Conservation (phyloP, 2,329 filamentous ascomycete genomes). For the Penicillium sp. region DNA sequence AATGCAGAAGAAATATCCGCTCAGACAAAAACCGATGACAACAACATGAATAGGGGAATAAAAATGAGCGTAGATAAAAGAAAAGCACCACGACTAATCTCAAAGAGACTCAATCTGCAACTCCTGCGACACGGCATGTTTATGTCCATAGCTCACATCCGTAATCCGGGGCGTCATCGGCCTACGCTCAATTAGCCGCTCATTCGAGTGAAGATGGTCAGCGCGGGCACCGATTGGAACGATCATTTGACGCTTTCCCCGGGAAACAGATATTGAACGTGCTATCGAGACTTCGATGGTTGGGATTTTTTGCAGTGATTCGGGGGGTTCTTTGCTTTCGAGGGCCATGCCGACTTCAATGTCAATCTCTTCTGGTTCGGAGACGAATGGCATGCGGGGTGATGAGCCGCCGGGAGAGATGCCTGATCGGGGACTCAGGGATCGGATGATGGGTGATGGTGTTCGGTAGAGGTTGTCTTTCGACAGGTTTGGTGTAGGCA, state of each 20-base stretch:
- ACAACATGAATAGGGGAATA: constrained; percentile 1
- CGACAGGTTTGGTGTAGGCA: background rate
- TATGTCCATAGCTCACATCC: constrained; percentile 36
- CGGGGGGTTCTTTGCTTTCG: constrained; percentile 11
- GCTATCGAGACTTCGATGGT: constrained; percentile 45
- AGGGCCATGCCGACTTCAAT: background rate
- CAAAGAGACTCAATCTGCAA: constrained; percentile 36
- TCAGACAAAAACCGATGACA: background rate
- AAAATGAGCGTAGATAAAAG: constrained; percentile 6
- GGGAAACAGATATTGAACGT: constrained; percentile 44
- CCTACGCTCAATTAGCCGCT: constrained; percentile 35
- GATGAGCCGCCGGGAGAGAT: constrained; percentile 9
- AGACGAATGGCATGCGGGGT: constrained; percentile 23
- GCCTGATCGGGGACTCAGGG: constrained; percentile 13
- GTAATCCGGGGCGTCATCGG: constrained; percentile 35
- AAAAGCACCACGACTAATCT: constrained; percentile 3
- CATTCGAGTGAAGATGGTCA: constrained; percentile 32
- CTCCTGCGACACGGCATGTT: constrained; percentile 39
- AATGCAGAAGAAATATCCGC: constrained; percentile 1
- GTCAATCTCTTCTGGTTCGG: constrained; percentile 18
- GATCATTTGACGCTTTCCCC: constrained; percentile 41
- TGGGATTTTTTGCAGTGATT: constrained; percentile 11
- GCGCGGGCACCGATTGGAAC: constrained; percentile 38
- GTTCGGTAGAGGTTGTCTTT: background rate
- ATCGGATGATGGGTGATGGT: constrained; percentile 19